Base-by-base conservation (phyloP, 2,329 filamentous ascomycete genomes). In the Akanthomyces muscarius region DNA sequence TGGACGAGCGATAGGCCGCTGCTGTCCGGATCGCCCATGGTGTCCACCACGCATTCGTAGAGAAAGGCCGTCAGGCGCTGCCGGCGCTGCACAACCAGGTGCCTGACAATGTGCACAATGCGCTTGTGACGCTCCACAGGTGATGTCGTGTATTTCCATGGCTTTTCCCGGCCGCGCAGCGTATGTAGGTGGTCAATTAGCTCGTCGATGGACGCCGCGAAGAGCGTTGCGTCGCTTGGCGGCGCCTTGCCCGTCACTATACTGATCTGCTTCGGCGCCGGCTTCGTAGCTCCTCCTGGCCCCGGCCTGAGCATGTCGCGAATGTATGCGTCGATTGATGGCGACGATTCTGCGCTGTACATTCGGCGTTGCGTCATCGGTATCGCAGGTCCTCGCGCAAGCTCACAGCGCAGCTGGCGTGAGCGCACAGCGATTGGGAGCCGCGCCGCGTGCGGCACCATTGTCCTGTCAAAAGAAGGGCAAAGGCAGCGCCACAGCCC, bases 21-120 rank as follows among this genome's bases (percentile, higher is more conserved):
- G 10, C 92, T 93, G 59, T 83, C 72, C 0, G 83, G 78, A 70
- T 87, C 83, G 36, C 84, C 80, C 75, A 96, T 92, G 53, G 88
- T 86, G 64, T 87, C 81, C 68, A 96, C 87, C 58, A 96, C 76
- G 16, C 88, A 86, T 68, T 91, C 87, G 74, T 95, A 97, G 57
- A 92, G 76, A 60, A 82, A 77, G 3, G 80, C 69, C 68, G 83
- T 85, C 3, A 86, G 85, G 57, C 74, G 71, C 69, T 88, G 82
- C 1, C 77, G 73, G 18, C 86, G 79, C n/a, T 80, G 75, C 48
- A 74, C 75, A 14, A 92, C 73, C 36, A 93, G 76, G 64, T 86
- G 82, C 53, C 82, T 79, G 16, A 89, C 83, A 8, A 89, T 67
- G 44, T 68, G 68, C 3, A 74, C 59, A 16, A 76, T 73, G n/a